phyloP scores from a whole-genome alignment of 2,329 filamentous ascomycete genomes.

The Fusarium hostae region DNA sequence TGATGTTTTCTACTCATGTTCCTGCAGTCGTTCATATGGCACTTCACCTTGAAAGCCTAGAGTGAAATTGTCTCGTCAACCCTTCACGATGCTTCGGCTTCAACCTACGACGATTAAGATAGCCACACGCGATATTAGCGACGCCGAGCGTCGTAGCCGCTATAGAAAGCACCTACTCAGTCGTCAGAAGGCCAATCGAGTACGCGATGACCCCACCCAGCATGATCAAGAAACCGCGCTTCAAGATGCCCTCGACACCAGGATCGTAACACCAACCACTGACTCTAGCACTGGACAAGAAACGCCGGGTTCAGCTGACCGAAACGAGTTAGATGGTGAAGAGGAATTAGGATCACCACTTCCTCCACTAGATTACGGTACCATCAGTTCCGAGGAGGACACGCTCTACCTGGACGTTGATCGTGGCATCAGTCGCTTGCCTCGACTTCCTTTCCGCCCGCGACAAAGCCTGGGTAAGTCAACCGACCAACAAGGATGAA shows the following conservation, averaged over 20 bases:
- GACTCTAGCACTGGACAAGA: neutral
- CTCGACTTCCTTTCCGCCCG: neutral
- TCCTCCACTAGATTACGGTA: neutral
- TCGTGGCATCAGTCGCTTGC: neutral
- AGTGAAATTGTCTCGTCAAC: neutral
- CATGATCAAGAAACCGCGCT: neutral
- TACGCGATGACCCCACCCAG: neutral
- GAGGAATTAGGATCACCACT: neutral
- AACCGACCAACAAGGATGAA: too few species aligned
- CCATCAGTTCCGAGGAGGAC: neutral
- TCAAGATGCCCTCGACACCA: neutral
- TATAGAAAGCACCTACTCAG: constrained; percentile 33
- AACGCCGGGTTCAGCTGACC: neutral
- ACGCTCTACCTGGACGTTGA: neutral
- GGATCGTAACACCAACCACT: neutral
- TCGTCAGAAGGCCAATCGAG: neutral
- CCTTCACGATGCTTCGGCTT: constrained; percentile 35
- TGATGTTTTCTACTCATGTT: neutral
- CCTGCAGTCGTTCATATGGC: neutral
- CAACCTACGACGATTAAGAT: constrained; percentile 33
- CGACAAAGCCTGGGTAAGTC: constrained; percentile 5
- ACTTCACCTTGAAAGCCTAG: neutral
- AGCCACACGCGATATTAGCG: constrained; percentile 30
- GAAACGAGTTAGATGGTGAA: neutral
- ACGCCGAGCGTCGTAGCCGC: constrained; percentile 34